Base-by-base conservation (phyloP, 805 yeast species). In the Wickerhamiella slavikovae region DNA sequence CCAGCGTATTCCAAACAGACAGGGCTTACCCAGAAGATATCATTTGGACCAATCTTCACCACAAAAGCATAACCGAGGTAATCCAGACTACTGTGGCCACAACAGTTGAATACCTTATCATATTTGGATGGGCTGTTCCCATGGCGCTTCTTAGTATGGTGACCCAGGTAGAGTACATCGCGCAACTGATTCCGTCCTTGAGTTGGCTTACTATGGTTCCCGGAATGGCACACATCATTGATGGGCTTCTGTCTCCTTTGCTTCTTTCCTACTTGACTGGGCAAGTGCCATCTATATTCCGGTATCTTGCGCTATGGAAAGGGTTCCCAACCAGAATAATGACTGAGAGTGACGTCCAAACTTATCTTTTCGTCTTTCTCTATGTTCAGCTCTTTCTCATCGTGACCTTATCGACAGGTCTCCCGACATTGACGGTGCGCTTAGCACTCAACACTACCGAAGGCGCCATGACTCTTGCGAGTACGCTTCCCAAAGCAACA, bases 371-470 rank as follows among this genome's bases (percentile, higher is more conserved):
- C 49, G 57, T 68, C 1, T 82, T 82, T 43, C 54, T 74, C 29
- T 80, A 77, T 45, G 68, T 82, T 29, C 94, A 83, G 41, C 65
- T 80, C 24, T 82, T 83, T 39, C 49, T 83, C 26, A 85, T 82
- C 16, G 80, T 82, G 2, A 75, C 93, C 0, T 64, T 82, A 22
- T 78, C 91, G 41, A 72, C 89, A 0, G 83, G 93, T 17, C 49
- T 77, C 3, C 93, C 93, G 1, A 33, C 35, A 4, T 34, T 43
- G n/a, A 8, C 41, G 11, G 28, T 37, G 15, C 35, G 38, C 6
- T 29, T 35, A 15, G 25, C 41, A 15, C 32, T 37, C 9, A 40
- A 43, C 22, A 40, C 47, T 1, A 40, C 42, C 16, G 47, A 40
- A 21, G 44, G 47, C 1, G 47, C 45, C 5, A 66, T 71, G 0